Evolutionary conservation across 2,329 filamentous ascomycete species (phyloP).

Genomic region (Mycosphaerella sp.): DNA sequence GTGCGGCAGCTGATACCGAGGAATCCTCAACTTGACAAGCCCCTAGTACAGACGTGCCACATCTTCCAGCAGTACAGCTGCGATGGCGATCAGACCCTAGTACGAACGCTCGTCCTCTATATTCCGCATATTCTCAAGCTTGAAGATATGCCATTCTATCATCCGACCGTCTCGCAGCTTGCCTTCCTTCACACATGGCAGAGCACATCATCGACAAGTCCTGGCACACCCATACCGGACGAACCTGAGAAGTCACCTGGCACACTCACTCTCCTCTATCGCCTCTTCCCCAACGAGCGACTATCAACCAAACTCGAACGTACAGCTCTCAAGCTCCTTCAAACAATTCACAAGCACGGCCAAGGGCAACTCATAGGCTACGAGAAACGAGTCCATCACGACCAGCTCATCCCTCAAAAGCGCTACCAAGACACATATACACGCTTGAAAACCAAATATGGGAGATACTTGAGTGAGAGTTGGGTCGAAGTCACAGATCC

Average conservation of each 20-base stretch:
- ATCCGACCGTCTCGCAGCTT: slow-evolving; percentile 67
- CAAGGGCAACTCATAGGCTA: slow-evolving; percentile 61
- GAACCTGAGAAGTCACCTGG: background rate
- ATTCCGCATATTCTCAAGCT: slow-evolving; percentile 62
- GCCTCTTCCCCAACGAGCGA: slow-evolving; percentile 39
- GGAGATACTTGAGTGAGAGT: slow-evolving; percentile 58
- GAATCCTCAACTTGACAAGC: slow-evolving; percentile 67
- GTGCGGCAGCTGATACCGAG: slow-evolving; percentile 75
- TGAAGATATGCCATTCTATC: slow-evolving; percentile 75
- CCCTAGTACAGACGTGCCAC: slow-evolving; percentile 76
- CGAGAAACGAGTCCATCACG: slow-evolving; percentile 76
- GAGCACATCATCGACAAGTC: slow-evolving; percentile 14
- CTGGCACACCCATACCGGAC: background rate
- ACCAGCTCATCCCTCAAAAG: slow-evolving; percentile 70
- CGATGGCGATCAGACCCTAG: slow-evolving; percentile 13
- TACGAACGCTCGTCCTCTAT: slow-evolving; percentile 63
- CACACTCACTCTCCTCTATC: slow-evolving; percentile 14
- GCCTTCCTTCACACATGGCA: slow-evolving; percentile 69
- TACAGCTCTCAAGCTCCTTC: slow-evolving; percentile 63
- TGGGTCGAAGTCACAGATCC: slow-evolving; percentile 90
- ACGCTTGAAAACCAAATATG: slow-evolving; percentile 72
- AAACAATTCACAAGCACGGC: slow-evolving; percentile 67
- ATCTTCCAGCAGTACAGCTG: slow-evolving; percentile 45
- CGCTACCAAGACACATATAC: slow-evolving; percentile 77
- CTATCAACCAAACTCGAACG: slow-evolving; percentile 50